Conservation (phyloP, 257 asterid genomes). For the Gardenia jasminoides region DNA sequence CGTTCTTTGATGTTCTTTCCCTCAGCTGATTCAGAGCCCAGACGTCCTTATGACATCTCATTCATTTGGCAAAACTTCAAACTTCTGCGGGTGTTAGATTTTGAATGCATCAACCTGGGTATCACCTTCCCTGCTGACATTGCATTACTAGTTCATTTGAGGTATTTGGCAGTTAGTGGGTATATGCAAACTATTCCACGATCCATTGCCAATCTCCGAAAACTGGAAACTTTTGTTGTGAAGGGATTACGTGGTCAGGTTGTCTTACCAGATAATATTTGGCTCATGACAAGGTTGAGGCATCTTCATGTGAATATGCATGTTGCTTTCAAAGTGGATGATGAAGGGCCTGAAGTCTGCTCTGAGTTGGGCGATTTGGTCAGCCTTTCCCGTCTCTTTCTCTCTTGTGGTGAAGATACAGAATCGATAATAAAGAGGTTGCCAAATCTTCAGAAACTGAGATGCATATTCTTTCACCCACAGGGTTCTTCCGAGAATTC, state of each 20-base stretch:
- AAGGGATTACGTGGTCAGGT: neutral
- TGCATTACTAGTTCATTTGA: slow-evolving; percentile 1
- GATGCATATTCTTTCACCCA: no score
- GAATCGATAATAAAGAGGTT: neutral
- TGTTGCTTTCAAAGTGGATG: neutral
- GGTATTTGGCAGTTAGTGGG: slow-evolving; percentile 12
- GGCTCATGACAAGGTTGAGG: slow-evolving; percentile 11
- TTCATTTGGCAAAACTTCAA: slow-evolving; percentile 1
- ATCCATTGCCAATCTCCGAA: slow-evolving; percentile 8
- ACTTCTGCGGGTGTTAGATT: slow-evolving; percentile 11
- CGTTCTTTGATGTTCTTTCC: slow-evolving; percentile 6
- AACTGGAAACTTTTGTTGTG: slow-evolving; percentile 11
- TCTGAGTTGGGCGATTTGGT: neutral
- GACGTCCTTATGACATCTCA: slow-evolving; percentile 3
- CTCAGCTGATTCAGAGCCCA: neutral
- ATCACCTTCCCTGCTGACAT: neutral
- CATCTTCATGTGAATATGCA: slow-evolving; percentile 9
- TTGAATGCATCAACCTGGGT: slow-evolving; percentile 3
- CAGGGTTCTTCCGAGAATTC: no score
- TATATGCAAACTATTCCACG: neutral
- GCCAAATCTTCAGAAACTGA: slow-evolving; percentile 2
- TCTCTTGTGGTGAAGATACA: neutral
- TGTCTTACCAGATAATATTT: slow-evolving; percentile 9
- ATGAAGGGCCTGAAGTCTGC: neutral
- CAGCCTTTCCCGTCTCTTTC: slow-evolving; percentile 1